These are phyloP conservation scores for Cercophora samala DNA, from an alignment of 495 filamentous ascomycete species.

Conservation along the genomic window DNA sequence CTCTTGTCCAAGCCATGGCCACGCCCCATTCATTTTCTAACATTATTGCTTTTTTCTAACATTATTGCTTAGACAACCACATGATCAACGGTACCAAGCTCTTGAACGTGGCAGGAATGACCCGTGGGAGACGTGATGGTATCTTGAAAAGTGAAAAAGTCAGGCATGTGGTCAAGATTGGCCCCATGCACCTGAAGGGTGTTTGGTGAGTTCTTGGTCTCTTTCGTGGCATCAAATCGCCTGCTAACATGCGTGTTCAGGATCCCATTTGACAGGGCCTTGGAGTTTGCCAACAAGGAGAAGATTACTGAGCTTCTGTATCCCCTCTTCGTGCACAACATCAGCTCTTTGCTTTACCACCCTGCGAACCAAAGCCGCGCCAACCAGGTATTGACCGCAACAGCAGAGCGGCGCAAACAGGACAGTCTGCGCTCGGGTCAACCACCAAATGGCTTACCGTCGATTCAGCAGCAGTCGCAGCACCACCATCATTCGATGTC, in stretches of 20 bases:
- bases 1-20: neutral
- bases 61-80: constrained; percentile 69
- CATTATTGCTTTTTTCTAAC: neutral
- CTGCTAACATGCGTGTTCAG: constrained; percentile 44
- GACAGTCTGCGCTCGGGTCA: constrained; percentile 52
- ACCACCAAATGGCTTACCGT: constrained; percentile 50
- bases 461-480: constrained; percentile 73
- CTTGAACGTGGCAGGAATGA: constrained; percentile 97
- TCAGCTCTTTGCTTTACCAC: constrained; percentile 89
- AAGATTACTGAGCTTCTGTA: constrained; percentile 96
- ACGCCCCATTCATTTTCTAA: neutral
- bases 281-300: constrained; percentile 99
- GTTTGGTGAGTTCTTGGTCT: constrained; percentile 73
- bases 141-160: constrained; percentile 98
- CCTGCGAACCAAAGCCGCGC: constrained; percentile 81
- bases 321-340: constrained; percentile 96
- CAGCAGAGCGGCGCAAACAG: constrained; percentile 63
- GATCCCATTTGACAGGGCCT: constrained; percentile 94
- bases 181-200: constrained; percentile 97
- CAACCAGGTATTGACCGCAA: constrained; percentile 82
- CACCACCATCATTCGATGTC: constrained; percentile 78
- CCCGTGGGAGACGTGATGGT: constrained; percentile 87
- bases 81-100: constrained; percentile 99
- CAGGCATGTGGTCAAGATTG: constrained; percentile 96
- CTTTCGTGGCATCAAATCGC: neutral